Base-by-base conservation (phyloP, 2,329 filamentous ascomycete species). In the Colletotrichum echinochloae region DNA sequence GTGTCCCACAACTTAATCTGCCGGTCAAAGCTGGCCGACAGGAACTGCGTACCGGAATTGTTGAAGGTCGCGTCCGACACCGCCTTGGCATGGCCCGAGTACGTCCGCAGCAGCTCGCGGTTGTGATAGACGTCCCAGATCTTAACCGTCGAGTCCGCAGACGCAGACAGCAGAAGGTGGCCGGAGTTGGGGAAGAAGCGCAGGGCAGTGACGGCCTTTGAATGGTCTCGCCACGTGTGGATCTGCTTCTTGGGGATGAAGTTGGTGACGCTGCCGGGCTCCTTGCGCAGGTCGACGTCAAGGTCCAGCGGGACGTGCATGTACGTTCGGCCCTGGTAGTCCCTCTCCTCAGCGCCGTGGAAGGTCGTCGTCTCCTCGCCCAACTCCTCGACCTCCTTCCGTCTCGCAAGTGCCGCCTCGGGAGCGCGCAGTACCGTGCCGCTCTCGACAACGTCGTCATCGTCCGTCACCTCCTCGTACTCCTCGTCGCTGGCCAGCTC, bases 1-100 rank as follows among this genome's bases (percentile, higher is more conserved):
- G 95, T 98, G 77, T 99, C 96, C 96, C 96, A 99, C 37, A 99
- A 87, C 82, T 98, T 98, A 85, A 98, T 98, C 84, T 94, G 92
- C 64, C 95, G 92, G 80, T 99, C 96, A 80, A 97, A 99, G 20
- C 94, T 96, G 1, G 93, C 92, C 3, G 95, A 95, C 33, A 99
- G 83, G 85, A 99, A 99, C 65, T 92, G 92, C 14, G 89, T 92
- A 62, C 96, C 96, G 39, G 90, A 88, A 4, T 86, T 87, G 77
- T 95, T 94, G 88, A 98, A 98, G 75, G 92, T 92, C 54, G 96
- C 89, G 78, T 98, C 95, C 35, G 95, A 95, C 33, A 98, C 86
- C 23, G 94, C 92, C 81, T 98, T 98, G 41, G 88, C 91, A 80
- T 99, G 96, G 12, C 96, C 96, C 23, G 90, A 90, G 82, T 93